Conservation (phyloP, 495 filamentous ascomycete species). For the Aspergillus campestris region DNA sequence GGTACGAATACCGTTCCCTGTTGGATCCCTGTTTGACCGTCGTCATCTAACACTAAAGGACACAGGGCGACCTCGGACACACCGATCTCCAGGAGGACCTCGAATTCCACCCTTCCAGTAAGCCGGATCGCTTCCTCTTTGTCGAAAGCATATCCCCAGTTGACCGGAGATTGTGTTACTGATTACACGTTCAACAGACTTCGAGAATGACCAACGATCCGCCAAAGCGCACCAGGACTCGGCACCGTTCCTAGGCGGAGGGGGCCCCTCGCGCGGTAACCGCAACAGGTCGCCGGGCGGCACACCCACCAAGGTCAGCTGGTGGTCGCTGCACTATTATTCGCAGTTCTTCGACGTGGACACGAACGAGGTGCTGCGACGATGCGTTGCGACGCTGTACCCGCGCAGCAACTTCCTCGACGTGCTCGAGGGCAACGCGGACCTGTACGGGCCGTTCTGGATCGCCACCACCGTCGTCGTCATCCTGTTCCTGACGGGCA, state of each 20-base stretch:
- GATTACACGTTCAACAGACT: slow-evolving; percentile 29
- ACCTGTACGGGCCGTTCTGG: slow-evolving; percentile 95
- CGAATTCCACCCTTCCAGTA: slow-evolving; percentile 93
- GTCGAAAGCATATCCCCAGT: no score
- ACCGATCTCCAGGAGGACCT: slow-evolving; percentile 98
- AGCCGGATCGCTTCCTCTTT: slow-evolving; percentile 4
- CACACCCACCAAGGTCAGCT: slow-evolving; percentile 65
- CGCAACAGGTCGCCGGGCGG: slow-evolving; percentile 38
- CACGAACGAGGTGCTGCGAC: slow-evolving; percentile 73
- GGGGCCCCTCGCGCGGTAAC: slow-evolving; percentile 22
- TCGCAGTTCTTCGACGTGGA: slow-evolving; percentile 97
- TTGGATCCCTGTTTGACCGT: background rate
- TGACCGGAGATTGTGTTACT: no score
- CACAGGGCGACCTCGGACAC: slow-evolving; percentile 90
- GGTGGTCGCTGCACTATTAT: slow-evolving; percentile 92
- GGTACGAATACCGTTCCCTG: slow-evolving; percentile 33
- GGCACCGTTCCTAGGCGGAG: slow-evolving; percentile 55
- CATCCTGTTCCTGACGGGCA: slow-evolving; percentile 90
- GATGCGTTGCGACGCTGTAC: slow-evolving; percentile 77
- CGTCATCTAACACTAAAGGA: slow-evolving; percentile 9
- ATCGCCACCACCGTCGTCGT: slow-evolving; percentile 96
- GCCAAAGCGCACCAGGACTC: slow-evolving; percentile 50
- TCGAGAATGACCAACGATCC: slow-evolving; percentile 44
- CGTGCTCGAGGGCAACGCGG: slow-evolving; percentile 92
- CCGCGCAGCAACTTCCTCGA: slow-evolving; percentile 92